phyloP scores from a whole-genome alignment of 1,284 basidiomycete species.

The Leccinum subrobustum region DNA sequence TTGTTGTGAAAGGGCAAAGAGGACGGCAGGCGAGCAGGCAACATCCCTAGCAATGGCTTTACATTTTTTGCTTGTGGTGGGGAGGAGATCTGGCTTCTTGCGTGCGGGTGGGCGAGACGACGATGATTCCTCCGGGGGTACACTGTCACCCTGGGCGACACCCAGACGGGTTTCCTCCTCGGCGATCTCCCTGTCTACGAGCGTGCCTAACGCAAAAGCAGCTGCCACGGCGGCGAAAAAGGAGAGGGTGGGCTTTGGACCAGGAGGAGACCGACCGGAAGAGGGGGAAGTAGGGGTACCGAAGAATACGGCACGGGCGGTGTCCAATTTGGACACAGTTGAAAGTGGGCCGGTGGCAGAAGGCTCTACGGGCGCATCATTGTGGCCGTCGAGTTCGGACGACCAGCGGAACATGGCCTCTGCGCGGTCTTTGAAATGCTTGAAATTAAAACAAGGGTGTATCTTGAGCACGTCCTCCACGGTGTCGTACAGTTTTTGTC shows the following conservation, averaged over 20 bases:
- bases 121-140: slow-evolving; percentile 19
- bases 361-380: slow-evolving; percentile 10
- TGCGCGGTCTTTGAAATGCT: slow-evolving; percentile 46
- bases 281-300: slow-evolving; percentile 20
- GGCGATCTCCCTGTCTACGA: slow-evolving; percentile 35
- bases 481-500: slow-evolving; percentile 39
- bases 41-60: slow-evolving; percentile 30
- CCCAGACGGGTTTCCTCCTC: slow-evolving; percentile 30
- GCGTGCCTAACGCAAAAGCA: slow-evolving; percentile 55
- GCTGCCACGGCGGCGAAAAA: slow-evolving; percentile 59
- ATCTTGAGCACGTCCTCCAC: slow-evolving; percentile 47
- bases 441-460: slow-evolving; percentile 51
- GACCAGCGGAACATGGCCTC: slow-evolving; percentile 47
- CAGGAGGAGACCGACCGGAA: slow-evolving; percentile 8
- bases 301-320: slow-evolving; percentile 37
- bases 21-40: slow-evolving; percentile 34
- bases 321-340: slow-evolving; percentile 24
- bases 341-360: background rate
- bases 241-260: slow-evolving; percentile 45
- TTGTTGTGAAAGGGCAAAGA: slow-evolving; percentile 48
- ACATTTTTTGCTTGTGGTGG: slow-evolving; percentile 23
- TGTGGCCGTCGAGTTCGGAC: slow-evolving; percentile 24
- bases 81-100: slow-evolving; percentile 25
- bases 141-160: slow-evolving; percentile 20
- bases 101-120: slow-evolving; percentile 24